phyloP scores from a whole-genome alignment of 306 rosid species.

The Ochetophila trinervis region DNA sequence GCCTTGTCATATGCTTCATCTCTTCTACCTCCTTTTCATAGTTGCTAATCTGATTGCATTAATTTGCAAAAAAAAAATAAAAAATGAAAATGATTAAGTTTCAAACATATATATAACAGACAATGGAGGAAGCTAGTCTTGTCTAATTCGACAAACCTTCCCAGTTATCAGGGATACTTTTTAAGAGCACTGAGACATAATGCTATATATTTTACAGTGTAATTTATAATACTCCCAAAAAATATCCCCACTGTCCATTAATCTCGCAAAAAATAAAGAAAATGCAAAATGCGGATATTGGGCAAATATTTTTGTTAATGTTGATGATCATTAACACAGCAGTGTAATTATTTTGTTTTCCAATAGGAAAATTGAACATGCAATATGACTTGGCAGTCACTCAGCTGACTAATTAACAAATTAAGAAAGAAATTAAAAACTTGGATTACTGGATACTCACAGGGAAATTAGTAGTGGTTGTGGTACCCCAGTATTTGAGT shows the following conservation, averaged over 20 bases:
- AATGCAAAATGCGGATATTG: slow-evolving; percentile 13
- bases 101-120: not conserved
- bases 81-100: not conserved
- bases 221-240: not conserved
- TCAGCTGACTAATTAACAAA: not conserved
- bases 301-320: slow-evolving; percentile 9
- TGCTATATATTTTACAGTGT: not conserved
- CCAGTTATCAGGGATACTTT: slow-evolving; percentile 20
- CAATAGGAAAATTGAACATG: no score
- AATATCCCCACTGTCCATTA: not conserved
- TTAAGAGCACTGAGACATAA: not conserved
- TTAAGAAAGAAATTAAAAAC: not conserved
- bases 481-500: slow-evolving; percentile 90
- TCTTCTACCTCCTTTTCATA: slow-evolving; percentile 86
- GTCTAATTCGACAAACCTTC: slow-evolving; percentile 7
- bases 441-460: slow-evolving; percentile 42
- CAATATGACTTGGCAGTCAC: slow-evolving; percentile 13
- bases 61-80: not conserved
- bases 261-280: slow-evolving; percentile 6
- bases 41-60: slow-evolving; percentile 56
- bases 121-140: not conserved
- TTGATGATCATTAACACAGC: no score
- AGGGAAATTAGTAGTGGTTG: slow-evolving; percentile 90
- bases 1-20: slow-evolving; percentile 94
- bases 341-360: no score